These are phyloP conservation scores for Agrocybe pediades DNA, from an alignment of 768 basidiomycete species.

Conservation along the genomic window DNA sequence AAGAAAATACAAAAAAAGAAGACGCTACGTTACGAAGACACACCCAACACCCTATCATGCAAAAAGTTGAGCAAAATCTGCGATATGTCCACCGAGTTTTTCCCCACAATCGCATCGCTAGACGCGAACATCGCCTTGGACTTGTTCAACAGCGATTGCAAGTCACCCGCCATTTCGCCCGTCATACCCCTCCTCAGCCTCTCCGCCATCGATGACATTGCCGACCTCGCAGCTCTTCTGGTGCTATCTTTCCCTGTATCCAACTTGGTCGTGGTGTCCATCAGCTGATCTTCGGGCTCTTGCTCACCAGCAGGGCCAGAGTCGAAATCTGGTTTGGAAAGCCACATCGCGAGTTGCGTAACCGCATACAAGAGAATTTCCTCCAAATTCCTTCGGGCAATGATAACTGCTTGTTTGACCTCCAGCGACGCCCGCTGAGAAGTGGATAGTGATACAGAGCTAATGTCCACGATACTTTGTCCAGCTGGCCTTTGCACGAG, in stretches of 20 bases:
- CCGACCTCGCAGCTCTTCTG: conserved; percentile 39
- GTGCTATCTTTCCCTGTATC: conserved; percentile 21
- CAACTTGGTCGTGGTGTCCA: conserved; percentile 27
- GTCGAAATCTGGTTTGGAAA: conserved; percentile 73
- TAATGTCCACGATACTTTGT: conserved; percentile 47
- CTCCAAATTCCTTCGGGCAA: conserved; percentile 66
- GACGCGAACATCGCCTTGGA: conserved; percentile 66
- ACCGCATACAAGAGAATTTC: conserved; percentile 67
- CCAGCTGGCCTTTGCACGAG: conserved; percentile 63
- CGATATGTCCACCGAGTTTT: conserved; percentile 54
- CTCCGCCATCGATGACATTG: conserved; percentile 56
- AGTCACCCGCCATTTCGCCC: conserved; percentile 75
- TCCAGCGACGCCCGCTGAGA: conserved; percentile 39
- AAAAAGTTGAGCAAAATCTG: conserved; percentile 65
- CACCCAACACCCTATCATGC: conserved; percentile 53
- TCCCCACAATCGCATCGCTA: conserved; percentile 50
- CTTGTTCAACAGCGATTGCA: conserved; percentile 66
- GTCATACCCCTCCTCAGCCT: conserved; percentile 75
- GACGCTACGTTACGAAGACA: conserved; percentile 31
- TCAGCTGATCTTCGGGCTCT: conserved; percentile 39
- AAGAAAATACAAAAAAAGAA: conserved; percentile 7
- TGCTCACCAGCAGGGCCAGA: conserved; percentile 41
- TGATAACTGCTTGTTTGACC: conserved; percentile 59
- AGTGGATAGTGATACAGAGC: conserved; percentile 21
- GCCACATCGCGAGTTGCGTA: conserved; percentile 80